phyloP scores from a whole-genome alignment of 2,329 filamentous ascomycete genomes.

The Fusarium concolor region DNA sequence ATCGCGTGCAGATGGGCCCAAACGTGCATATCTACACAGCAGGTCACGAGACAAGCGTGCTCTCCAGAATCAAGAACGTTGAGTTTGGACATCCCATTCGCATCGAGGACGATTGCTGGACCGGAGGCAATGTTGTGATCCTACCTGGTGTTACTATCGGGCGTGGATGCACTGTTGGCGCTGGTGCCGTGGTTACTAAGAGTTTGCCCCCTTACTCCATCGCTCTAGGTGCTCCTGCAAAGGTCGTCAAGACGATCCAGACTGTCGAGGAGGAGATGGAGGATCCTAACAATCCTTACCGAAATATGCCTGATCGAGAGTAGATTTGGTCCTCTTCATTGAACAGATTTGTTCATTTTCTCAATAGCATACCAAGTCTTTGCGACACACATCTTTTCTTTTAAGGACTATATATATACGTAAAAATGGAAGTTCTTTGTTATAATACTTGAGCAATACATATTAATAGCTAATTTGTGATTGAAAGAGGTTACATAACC shows the following conservation, averaged over 20 bases:
- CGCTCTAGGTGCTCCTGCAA: slow-evolving; percentile 61
- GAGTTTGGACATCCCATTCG: slow-evolving; percentile 60
- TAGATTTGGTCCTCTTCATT: neutral
- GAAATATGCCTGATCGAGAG: slow-evolving; percentile 46
- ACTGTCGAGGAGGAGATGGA: slow-evolving; percentile 49
- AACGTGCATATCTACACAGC: slow-evolving; percentile 77
- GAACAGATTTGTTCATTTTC: too few relatives aligned
- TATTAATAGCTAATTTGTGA: too few relatives aligned
- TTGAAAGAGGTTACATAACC: too few relatives aligned
- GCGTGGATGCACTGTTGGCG: slow-evolving; percentile 63
- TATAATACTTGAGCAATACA: too few relatives aligned
- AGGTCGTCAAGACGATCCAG: slow-evolving; percentile 61
- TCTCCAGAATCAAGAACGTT: slow-evolving; percentile 59
- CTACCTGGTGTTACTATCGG: slow-evolving; percentile 66
- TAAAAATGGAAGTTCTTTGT: too few relatives aligned
- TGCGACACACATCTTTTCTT: too few relatives aligned
- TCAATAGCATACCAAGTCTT: too few relatives aligned
- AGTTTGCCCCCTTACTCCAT: slow-evolving; percentile 61
- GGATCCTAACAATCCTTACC: slow-evolving; percentile 43
- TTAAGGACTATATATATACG: too few relatives aligned
- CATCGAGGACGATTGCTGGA: slow-evolving; percentile 67
- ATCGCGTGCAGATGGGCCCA: slow-evolving; percentile 77
- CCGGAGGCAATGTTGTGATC: slow-evolving; percentile 62
- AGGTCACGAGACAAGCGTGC: slow-evolving; percentile 75
- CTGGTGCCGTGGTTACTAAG: slow-evolving; percentile 63